These are phyloP conservation scores for Scutellaria galericulata DNA, from an alignment of 257 asterid species.

Conservation along the genomic window DNA sequence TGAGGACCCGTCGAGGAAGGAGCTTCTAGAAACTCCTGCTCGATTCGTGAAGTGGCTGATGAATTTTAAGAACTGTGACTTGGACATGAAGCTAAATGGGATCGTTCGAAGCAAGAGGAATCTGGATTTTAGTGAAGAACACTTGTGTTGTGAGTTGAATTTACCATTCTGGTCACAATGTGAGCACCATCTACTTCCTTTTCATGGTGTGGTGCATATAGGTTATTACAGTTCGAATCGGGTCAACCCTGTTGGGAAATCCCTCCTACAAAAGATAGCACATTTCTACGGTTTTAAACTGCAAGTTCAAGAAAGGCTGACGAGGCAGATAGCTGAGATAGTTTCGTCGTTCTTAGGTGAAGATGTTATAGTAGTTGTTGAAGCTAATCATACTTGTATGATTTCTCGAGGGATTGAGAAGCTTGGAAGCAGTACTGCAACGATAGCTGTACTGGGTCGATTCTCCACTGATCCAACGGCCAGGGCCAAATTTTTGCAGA, in stretches of 20 bases:
- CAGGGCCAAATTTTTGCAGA: constrained; percentile 77
- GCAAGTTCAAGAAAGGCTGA: constrained; percentile 96
- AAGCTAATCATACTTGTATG: constrained; percentile 97
- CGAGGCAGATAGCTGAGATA: constrained; percentile 89
- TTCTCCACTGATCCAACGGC: constrained; percentile 69
- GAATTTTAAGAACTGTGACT: constrained; percentile 62
- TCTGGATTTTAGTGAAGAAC: constrained; percentile 41
- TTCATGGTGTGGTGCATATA: constrained; percentile 85
- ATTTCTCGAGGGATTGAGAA: constrained; percentile 90
- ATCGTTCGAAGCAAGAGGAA: constrained; percentile 45
- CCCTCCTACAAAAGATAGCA: constrained; percentile 72
- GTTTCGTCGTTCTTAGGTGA: constrained; percentile 73
- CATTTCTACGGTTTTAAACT: constrained; percentile 91
- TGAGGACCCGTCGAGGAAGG: constrained; percentile 79
- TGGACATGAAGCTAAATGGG: constrained; percentile 67
- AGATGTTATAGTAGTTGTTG: constrained; percentile 84
- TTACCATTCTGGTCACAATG: constrained; percentile 85
- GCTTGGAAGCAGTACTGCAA: constrained; percentile 86
- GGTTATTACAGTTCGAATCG: constrained; percentile 62
- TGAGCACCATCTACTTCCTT: constrained; percentile 95
- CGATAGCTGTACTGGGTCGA: constrained; percentile 83
- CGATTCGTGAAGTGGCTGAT: constrained; percentile 77
- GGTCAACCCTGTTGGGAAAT: constrained; percentile 49
- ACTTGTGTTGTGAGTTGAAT: constrained; percentile 62
- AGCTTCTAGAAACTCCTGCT: constrained; percentile 76